Conservation (phyloP, 2,329 filamentous ascomycete genomes). For the Magnaporthiopsis rhizophila region DNA sequence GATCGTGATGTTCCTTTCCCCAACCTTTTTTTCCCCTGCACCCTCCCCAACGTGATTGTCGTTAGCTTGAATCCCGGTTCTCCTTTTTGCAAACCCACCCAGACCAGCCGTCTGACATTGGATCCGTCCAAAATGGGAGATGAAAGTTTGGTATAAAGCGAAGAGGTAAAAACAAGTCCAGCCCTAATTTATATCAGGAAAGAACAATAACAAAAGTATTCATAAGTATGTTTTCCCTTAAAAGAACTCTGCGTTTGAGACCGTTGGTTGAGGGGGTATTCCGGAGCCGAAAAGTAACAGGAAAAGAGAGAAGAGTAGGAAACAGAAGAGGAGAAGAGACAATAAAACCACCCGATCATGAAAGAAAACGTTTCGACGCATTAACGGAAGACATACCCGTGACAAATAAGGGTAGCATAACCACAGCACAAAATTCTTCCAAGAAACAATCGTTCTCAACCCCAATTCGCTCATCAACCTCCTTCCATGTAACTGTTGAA, state of each 20-base stretch:
- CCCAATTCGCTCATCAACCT: not conserved
- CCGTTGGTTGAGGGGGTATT: constrained; percentile 4
- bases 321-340: constrained; percentile 3
- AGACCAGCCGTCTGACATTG: not conserved
- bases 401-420: not conserved
- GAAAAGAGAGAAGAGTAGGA: not conserved
- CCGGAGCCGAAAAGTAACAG: constrained; percentile 1
- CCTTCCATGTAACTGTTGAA: no score
- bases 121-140: not conserved
- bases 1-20: no score
- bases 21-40: no score
- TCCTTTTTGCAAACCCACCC: not conserved
- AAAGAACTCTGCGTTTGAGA: not conserved
- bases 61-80: not conserved
- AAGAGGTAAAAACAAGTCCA: not conserved
- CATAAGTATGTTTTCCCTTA: constrained; percentile 4
- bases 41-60: no score
- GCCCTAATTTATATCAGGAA: not conserved
- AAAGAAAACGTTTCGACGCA: constrained; percentile 1
- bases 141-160: not conserved
- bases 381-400: not conserved
- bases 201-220: not conserved
- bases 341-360: not conserved
- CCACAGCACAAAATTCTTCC: not conserved
- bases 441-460: not conserved